Conservation (phyloP, 768 basidiomycete species). For the Chalciporus piperatus region DNA sequence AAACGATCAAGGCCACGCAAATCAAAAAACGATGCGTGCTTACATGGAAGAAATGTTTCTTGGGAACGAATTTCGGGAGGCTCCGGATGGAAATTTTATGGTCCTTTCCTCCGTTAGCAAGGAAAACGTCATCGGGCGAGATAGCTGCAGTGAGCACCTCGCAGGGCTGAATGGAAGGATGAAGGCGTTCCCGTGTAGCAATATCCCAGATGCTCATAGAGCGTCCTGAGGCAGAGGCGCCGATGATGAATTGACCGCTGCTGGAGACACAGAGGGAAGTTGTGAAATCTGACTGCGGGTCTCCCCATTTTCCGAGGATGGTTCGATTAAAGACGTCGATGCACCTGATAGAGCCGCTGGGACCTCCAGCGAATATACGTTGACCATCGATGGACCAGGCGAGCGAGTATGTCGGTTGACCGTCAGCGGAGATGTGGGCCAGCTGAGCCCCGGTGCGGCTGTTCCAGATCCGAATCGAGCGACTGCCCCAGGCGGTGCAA, state of each 20-base stretch:
- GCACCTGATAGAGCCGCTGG: conserved; percentile 7
- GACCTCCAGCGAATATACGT: conserved; percentile 12
- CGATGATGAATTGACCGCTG: conserved; percentile 6
- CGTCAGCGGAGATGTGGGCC: neutral
- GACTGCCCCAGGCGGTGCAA: neutral
- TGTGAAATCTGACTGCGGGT: conserved; percentile 1
- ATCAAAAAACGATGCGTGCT: neutral
- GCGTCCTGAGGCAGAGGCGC: conserved; percentile 7
- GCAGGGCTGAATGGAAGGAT: neutral
- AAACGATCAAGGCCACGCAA: neutral
- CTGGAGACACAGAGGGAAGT: conserved; percentile 5
- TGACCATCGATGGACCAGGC: conserved; percentile 18
- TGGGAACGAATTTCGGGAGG: conserved; percentile 7
- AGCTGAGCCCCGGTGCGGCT: conserved; percentile 6
- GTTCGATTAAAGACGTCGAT: conserved; percentile 3
- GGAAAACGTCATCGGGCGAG: conserved; percentile 13
- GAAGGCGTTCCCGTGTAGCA: neutral
- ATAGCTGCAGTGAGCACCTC: conserved; percentile 6
- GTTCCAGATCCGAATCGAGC: conserved; percentile 11
- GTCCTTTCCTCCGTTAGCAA: conserved; percentile 8
- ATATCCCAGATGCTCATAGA: conserved; percentile 15
- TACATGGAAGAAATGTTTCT: conserved; percentile 11
- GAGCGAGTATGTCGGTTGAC: conserved; percentile 5
- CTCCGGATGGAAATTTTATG: conserved; percentile 15
- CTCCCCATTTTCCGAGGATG: neutral